Conservation (phyloP, 768 basidiomycete genomes). For the Strobilomyces confusus region DNA sequence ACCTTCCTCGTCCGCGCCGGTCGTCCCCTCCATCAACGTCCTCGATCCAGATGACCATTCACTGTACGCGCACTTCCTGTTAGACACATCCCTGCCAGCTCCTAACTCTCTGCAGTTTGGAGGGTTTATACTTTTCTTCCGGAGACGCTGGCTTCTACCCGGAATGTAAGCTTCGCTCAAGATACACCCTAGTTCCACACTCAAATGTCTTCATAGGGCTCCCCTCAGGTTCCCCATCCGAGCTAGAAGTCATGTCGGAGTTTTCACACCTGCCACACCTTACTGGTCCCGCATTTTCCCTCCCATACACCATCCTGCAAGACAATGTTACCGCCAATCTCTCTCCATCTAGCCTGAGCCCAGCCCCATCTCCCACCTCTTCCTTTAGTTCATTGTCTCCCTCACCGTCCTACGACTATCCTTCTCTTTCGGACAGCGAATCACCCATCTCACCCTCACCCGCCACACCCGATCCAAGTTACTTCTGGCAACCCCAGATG, state of each 20-base stretch:
- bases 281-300: neutral
- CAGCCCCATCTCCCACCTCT: conserved; percentile 25
- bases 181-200: conserved; percentile 12
- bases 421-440: conserved; percentile 22
- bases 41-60: conserved; percentile 7
- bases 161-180: conserved; percentile 2
- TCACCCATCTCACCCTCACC: conserved; percentile 18
- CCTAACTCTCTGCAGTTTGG: conserved; percentile 11
- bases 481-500: conserved; percentile 3
- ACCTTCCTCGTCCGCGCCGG: neutral
- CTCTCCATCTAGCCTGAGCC: conserved; percentile 10
- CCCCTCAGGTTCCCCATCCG: neutral
- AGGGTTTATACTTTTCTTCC: neutral
- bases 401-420: conserved; percentile 3
- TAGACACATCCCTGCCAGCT: conserved; percentile 2
- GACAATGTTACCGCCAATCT: conserved; percentile 8
- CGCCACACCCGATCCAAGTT: conserved; percentile 6
- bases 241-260: conserved; percentile 20
- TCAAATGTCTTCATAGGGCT: conserved; percentile 8
- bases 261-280: conserved; percentile 15
- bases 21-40: conserved; percentile 21
- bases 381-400: conserved; percentile 28
- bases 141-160: neutral
- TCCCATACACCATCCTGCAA: conserved; percentile 14
- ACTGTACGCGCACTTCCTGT: conserved; percentile 16